Evolutionary conservation across 164 flowering plant genomes (phyloP), one percentile per base, ranked within the genome.

Genomic region (Echeveria elegans): DNA sequence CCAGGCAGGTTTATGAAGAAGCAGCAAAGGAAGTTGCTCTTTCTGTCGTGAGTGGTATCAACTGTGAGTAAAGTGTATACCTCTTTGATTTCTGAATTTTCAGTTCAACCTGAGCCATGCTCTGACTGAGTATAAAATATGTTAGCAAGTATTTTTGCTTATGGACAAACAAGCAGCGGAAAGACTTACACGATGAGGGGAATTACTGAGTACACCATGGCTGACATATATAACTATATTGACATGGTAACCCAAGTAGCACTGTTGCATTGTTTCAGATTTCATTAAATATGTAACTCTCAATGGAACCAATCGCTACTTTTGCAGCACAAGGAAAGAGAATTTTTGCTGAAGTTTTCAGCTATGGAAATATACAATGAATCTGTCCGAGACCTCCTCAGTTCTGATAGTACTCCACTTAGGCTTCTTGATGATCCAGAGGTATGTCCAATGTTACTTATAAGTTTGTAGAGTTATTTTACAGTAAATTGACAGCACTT

Each of bases 1-100:
- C 75, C 16, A 72, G 65, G 45, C 41, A 72, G 71, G 71, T 72
- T 50, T 72, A 72, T 31, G 75, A 72, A 36, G 75, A 68, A 64
- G 75, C 68, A 38, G 71, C 68, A 52, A 72, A 56, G 71, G 70
- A 68, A 40, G 59, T 72, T 72, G 71, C 75, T 64, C 68, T 69
- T 21, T 62, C 72, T 24, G 67, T 66, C 63, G 66, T 69, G 66
- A 56, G 34, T 52, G 64, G 69, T 31, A 73, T 66, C 19, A 73
- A 66, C n/a, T 26, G 72, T 73, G 62, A 66, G 72, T 70, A 21
- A 9, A 63, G 23, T 48, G 1, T 6, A 21, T 12, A 16, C 11
- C 23, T 6, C 30, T 29, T 26, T 28, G 12, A 12, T 26, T 53
- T 28, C 32, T 14, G 26, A 26, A 29, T 28, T 26, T 56, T 56